Evolutionary conservation across 352 stramenopile species (phyloP), one percentile per base, ranked within the genome.

Genomic region (Globisporangium spiculum): DNA sequence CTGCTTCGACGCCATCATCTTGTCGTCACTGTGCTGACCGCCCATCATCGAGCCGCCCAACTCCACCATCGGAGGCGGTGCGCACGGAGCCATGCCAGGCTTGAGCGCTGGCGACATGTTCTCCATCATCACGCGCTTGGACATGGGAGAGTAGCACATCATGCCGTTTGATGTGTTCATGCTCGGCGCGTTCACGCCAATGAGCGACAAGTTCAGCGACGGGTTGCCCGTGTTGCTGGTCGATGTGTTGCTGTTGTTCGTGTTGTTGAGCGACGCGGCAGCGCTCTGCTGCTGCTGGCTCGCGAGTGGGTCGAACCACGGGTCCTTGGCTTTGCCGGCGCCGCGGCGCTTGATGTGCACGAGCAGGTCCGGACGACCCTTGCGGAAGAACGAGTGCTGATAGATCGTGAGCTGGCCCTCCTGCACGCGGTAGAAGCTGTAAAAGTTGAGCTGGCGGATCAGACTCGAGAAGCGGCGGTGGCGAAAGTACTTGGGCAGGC

Each of bases 381-480:
- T 91, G 20, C 87, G 87, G 73, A 94, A 94, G 70, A 89, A 91
- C 34, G 81, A 90, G 71, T 94, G 87, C 72, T 94, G 87, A 75
- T 94, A 94, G 62, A 94, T 94, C 6, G 86, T 92, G 46, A 92
- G 71, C 71, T 92, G 86, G 12, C 87, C 87, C 67, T 94, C 87
- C 64, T 91, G 89, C 58, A 97, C 89, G 54, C 91, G 91, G 74
- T 96, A 96, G 59, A 97, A 97, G 75, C 85, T 94, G 88, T 97
- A 97, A 65, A 96, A 97, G 73, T 97, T 97, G 60, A 97, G 75
- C 81, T 97, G 90, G 10, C 90, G 90, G 65, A 97, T 95, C 22
- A 97, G 72, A 64, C 83, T 94, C 44, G 91, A 94, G 66, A 97
- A 96, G 26, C 90, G 83, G 3, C 86, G 84, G 72, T 97, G 90